phyloP scores from a whole-genome alignment of 2,329 filamentous ascomycete species.

The Pseudopithomyces chartarum region DNA sequence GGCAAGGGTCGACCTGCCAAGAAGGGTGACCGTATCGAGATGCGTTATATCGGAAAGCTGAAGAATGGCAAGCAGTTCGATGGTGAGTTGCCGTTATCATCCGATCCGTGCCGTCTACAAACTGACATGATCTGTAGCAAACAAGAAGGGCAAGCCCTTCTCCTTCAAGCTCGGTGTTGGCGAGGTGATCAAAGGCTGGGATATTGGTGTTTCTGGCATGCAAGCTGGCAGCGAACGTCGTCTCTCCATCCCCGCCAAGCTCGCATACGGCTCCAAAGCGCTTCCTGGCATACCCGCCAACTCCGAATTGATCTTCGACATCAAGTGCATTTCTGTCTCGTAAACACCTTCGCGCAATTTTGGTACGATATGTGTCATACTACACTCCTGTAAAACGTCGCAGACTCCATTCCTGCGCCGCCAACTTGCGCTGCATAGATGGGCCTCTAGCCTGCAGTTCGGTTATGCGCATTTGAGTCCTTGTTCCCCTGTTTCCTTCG shows the following conservation, averaged over 20 bases:
- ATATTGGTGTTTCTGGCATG: constrained; percentile 93
- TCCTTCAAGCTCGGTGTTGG: constrained; percentile 91
- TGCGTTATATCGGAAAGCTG: constrained; percentile 97
- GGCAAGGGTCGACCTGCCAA: constrained; percentile 85
- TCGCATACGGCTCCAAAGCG: constrained; percentile 86
- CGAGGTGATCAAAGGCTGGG: constrained; percentile 99
- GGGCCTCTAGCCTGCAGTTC: constrained; percentile 16
- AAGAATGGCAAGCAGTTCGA: constrained; percentile 95
- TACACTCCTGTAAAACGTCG: constrained; percentile 29
- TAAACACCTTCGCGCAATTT: constrained; percentile 31
- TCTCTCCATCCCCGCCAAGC: constrained; percentile 82
- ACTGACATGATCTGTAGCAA: constrained; percentile 64
- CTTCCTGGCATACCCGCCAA: constrained; percentile 87
- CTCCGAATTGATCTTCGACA: constrained; percentile 88
- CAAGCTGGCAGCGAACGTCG: constrained; percentile 90
- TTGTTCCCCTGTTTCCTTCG: constrained; percentile 18
- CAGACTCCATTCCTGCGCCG: constrained; percentile 39
- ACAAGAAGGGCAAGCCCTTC: constrained; percentile 99
- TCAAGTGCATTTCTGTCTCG: constrained; percentile 57
- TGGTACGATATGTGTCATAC: constrained; percentile 25
- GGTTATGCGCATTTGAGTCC: constrained; percentile 23
- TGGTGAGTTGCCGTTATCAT: constrained; percentile 61
- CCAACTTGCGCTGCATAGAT: constrained; percentile 20
- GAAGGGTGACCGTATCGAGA: constrained; percentile 86
- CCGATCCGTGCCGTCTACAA: background rate